Conservation (phyloP, 2,329 filamentous ascomycete genomes). For the Shiraia bambusicola region DNA sequence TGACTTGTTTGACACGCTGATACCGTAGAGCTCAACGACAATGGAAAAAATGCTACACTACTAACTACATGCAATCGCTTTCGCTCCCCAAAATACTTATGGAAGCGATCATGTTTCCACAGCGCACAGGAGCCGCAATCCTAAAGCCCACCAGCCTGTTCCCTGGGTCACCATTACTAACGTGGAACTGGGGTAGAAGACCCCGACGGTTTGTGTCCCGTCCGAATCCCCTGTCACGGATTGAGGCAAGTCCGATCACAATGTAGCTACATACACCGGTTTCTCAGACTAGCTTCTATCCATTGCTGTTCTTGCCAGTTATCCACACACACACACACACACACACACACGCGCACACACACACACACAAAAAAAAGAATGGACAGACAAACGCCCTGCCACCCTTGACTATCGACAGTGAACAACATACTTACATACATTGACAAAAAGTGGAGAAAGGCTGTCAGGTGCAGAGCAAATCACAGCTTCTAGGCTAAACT, state of each 20-base stretch:
- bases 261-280: background rate
- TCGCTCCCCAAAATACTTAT: background rate
- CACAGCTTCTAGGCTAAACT: constrained; percentile 11
- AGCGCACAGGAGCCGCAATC: background rate
- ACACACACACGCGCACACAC: too few species aligned
- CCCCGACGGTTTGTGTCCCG: constrained; percentile 13
- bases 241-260: constrained; percentile 4
- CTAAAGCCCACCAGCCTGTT: constrained; percentile 5
- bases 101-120: background rate
- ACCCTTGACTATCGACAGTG: constrained; percentile 1
- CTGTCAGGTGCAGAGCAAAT: constrained; percentile 5
- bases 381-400: constrained; percentile 2
- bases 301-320: too few species aligned
- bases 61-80: background rate
- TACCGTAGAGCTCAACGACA: background rate
- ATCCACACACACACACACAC: too few species aligned
- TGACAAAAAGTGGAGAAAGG: constrained; percentile 9
- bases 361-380: constrained; percentile 11
- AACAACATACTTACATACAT: background rate
- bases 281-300: constrained; percentile 8
- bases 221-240: constrained; percentile 3
- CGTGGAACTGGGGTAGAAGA: constrained; percentile 19
- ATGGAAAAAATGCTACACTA: too few species aligned
- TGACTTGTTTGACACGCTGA: background rate
- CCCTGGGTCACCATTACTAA: constrained; percentile 23